phyloP scores from a whole-genome alignment of 495 filamentous ascomycete species.

The Trichoderma parareesei region DNA sequence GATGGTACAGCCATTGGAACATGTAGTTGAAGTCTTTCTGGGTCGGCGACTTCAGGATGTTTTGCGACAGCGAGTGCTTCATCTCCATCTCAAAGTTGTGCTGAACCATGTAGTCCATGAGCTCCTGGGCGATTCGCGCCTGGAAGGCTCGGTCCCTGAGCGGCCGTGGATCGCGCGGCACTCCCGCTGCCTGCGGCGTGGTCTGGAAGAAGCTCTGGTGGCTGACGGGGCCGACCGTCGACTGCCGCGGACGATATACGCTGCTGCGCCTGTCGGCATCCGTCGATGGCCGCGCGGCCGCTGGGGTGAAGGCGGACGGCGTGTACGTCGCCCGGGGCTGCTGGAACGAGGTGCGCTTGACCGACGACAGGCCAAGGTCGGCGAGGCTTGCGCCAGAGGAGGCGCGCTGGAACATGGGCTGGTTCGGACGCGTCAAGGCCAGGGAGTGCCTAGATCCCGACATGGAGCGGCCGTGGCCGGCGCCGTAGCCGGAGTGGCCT shows the following conservation, averaged over 20 bases:
- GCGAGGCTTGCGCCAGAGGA: conserved; percentile 70
- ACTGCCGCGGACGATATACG: conserved; percentile 63
- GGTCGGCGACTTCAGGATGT: conserved; percentile 84
- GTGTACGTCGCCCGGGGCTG: conserved; percentile 42
- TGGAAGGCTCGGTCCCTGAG: conserved; percentile 75
- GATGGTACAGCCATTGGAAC: conserved; percentile 95
- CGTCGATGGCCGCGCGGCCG: conserved; percentile 24
- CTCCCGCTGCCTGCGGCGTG: conserved; percentile 65
- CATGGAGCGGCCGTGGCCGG: conserved; percentile 65
- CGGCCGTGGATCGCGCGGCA: conserved; percentile 81
- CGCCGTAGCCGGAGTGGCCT: conserved; percentile 56
- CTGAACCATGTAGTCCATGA: conserved; percentile 82
- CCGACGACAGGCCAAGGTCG: conserved; percentile 72
- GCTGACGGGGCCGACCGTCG: conserved; percentile 43
- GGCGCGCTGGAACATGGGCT: conserved; percentile 75
- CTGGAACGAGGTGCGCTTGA: conserved; percentile 76
- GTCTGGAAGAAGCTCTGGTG: conserved; percentile 91
- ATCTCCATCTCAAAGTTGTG: conserved; percentile 96
- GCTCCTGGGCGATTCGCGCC: conserved; percentile 72
- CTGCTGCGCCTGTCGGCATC: conserved; percentile 72
- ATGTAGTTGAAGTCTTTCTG: conserved; percentile 96
- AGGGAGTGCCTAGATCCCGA: conserved; percentile 83
- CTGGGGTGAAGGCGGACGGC: conserved; percentile 35
- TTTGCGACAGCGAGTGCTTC: conserved; percentile 81
- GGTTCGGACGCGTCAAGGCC: conserved; percentile 66